Evolutionary conservation across 1,284 basidiomycete species (phyloP).

Genomic region (Sanghuangporus sanghuang): DNA sequence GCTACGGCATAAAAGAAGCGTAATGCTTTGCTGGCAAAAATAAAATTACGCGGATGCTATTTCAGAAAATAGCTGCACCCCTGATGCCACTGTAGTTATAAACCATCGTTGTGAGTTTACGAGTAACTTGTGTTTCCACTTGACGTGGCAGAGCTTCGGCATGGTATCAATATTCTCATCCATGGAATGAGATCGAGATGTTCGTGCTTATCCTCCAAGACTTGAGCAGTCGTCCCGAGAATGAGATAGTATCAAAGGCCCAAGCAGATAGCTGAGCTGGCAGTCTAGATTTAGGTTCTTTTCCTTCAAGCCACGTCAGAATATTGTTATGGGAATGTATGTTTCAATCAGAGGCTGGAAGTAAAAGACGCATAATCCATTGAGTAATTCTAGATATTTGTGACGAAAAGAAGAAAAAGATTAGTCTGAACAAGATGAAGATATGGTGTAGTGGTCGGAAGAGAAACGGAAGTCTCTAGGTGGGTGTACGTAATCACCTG

Average conservation of each 20-base stretch:
- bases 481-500: too few species aligned
- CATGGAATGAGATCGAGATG: too few species aligned
- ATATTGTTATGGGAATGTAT: not conserved
- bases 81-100: not conserved
- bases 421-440: too few species aligned
- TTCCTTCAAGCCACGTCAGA: not conserved
- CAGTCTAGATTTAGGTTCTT: not conserved
- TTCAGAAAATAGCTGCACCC: too few species aligned
- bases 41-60: not conserved
- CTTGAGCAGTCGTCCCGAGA: not conserved
- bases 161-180: not conserved
- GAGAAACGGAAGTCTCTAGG: too few species aligned
- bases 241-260: too few species aligned
- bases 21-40: constrained; percentile 3
- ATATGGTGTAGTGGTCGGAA: too few species aligned
- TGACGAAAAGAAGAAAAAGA: too few species aligned
- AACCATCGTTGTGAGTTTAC: not conserved
- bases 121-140: not conserved
- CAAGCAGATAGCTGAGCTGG: not conserved
- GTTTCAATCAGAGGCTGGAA: too few species aligned
- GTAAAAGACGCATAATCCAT: too few species aligned
- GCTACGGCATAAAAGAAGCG: not conserved
- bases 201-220: not conserved
- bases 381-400: too few species aligned
- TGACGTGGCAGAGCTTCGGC: not conserved